Evolutionary conservation across 2,329 filamentous ascomycete species (phyloP), one percentile per base, ranked within the genome.

Genomic region (Fusarium palustre): DNA sequence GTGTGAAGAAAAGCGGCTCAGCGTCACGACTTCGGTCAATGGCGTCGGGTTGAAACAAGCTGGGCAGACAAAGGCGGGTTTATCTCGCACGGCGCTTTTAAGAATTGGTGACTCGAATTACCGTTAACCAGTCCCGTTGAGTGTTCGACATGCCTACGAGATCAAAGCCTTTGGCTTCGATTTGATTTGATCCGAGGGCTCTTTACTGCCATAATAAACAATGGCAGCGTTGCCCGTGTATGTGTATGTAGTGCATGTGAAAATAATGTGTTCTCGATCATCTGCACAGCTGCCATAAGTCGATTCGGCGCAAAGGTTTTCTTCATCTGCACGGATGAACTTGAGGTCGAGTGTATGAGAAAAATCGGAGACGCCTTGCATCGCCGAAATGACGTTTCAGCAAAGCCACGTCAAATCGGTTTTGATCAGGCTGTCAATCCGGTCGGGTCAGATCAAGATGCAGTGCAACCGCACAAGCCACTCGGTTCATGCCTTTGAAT

Each of bases 81-180:
- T 73, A 64, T 43, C 73, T 74, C 76, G 79, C 76, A 76, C 83
- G 86, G 84, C 81, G 85, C 86, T 88, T 87, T 79, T 80, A 88
- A 88, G 86, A 88, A 89, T 88, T 88, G 86, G 83, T 80, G 84
- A 86, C 81, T 86, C 84, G 83, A 81, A 78, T 75, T 72, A 60
- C 80, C 79, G 81, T 87, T 85, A 81, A 82, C 82, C 86, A 84
- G 84, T 88, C 86, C 87, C 87, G 87, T 89, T 88, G 85, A 87
- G 86, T 83, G 83, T 79, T 84, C 86, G 84, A 88, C 85, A 87
- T 86, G 42, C 71, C 20, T 57, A 47, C 28, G n/a, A 33, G 38
- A 33, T 43, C 18, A 39, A 52, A 24, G 52, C 39, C n/a, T 34
- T 38, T 31, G 43, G 20, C 30, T 55, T 54, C 46, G 38, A 25